Conservation (phyloP, 2,329 filamentous ascomycete genomes). For the Periconia macrospinosa region DNA sequence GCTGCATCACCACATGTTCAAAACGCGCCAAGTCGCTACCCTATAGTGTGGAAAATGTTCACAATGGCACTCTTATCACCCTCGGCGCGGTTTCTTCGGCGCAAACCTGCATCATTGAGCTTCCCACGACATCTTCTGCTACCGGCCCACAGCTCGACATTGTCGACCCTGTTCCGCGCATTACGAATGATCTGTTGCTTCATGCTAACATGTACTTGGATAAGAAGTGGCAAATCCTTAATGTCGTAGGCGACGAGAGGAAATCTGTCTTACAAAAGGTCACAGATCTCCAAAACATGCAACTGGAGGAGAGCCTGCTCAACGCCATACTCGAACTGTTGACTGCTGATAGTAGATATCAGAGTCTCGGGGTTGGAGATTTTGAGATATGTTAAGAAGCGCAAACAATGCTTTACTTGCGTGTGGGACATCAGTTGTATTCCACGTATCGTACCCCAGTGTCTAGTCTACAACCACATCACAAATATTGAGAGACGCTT, state of each 20-base stretch:
- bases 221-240: conserved; percentile 37
- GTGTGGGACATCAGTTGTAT: background rate
- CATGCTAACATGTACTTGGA: conserved; percentile 33
- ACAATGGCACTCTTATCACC: conserved; percentile 31
- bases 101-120: conserved; percentile 30
- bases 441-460: background rate
- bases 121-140: conserved; percentile 12
- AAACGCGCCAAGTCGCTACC: conserved; percentile 31
- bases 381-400: background rate
- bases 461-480: too few relatives aligned
- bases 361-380: background rate
- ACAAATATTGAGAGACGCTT: too few relatives aligned
- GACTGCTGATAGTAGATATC: conserved; percentile 37
- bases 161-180: conserved; percentile 30
- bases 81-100: conserved; percentile 23
- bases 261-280: conserved; percentile 34
- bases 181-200: conserved; percentile 30
- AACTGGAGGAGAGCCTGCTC: conserved; percentile 27
- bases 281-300: conserved; percentile 29
- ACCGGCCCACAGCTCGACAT: conserved; percentile 36
- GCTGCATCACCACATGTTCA: conserved; percentile 24
- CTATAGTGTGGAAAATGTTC: conserved; percentile 14
- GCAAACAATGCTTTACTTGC: background rate
- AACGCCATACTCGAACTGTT: conserved; percentile 39
- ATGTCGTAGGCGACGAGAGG: conserved; percentile 26